These are phyloP conservation scores for Phytopythium vexans DNA, from an alignment of 352 stramenopile genomes.

Conservation along the genomic window DNA sequence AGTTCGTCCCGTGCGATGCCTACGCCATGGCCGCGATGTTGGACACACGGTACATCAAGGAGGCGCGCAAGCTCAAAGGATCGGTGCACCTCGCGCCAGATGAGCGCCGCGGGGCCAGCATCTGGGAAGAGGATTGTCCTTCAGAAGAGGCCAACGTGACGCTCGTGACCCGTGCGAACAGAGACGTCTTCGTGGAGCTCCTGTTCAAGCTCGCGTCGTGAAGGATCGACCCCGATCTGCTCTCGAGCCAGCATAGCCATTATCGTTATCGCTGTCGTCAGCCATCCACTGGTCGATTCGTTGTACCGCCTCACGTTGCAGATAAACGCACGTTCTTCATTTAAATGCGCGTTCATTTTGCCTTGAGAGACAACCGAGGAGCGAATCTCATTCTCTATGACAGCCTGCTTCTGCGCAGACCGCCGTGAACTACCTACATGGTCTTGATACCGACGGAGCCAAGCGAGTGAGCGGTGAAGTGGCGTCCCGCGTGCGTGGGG, in stretches of 20 bases:
- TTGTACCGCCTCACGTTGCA: too few species aligned
- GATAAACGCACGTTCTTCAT: too few species aligned
- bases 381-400: too few species aligned
- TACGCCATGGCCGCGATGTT: constrained; percentile 71
- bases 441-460: constrained; percentile 4
- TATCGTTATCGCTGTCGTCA: too few species aligned
- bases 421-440: neutral
- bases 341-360: too few species aligned
- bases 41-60: constrained; percentile 51
- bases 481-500: constrained; percentile 20
- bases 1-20: constrained; percentile 70
- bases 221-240: neutral
- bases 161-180: constrained; percentile 63
- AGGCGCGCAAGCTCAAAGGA: constrained; percentile 32
- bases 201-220: constrained; percentile 38
- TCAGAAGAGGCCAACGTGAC: constrained; percentile 53
- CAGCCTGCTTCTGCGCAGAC: too few species aligned
- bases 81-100: constrained; percentile 54
- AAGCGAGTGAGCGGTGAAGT: constrained; percentile 46
- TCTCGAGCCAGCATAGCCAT: too few species aligned
- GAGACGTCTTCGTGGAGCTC: constrained; percentile 54
- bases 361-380: too few species aligned
- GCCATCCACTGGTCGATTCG: too few species aligned
- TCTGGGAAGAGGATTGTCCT: constrained; percentile 38
- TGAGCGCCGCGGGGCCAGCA: constrained; percentile 42